These are phyloP conservation scores for Avena insularis DNA, from an alignment of 176 grass and related monocot species.

Conservation along the genomic window DNA sequence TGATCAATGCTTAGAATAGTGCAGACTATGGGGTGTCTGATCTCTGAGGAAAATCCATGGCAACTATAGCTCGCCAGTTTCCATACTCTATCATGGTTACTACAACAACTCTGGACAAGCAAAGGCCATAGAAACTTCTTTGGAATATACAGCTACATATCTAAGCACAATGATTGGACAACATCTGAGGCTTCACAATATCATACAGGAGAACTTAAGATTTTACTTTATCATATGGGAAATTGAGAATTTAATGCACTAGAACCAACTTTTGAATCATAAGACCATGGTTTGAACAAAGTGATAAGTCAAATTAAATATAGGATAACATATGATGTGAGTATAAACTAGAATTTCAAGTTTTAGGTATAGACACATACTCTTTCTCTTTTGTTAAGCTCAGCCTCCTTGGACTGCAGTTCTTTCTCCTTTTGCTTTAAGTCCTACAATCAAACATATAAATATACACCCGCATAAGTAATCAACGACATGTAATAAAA, in stretches of 20 bases:
- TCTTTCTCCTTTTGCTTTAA: constrained; percentile 82
- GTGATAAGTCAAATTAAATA: neutral
- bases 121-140: constrained; percentile 4
- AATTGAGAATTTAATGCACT: neutral
- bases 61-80: neutral
- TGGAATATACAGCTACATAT: neutral
- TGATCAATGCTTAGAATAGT: neutral
- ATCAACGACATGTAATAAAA: constrained; percentile 19
- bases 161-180: constrained; percentile 21
- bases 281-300: constrained; percentile 26
- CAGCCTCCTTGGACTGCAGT: constrained; percentile 82
- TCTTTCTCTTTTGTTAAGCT: constrained; percentile 91
- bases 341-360: neutral
- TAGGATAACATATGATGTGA: neutral
- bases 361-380: constrained; percentile 49
- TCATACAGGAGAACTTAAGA: neutral
- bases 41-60: neutral
- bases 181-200: neutral
- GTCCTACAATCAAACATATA: constrained; percentile 55
- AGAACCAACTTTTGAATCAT: neutral
- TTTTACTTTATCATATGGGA: neutral
- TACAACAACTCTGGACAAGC: constrained; percentile 1
- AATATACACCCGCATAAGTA: constrained; percentile 3
- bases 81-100: neutral
- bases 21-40: neutral